Base-by-base conservation (phyloP, 202 grass and related monocot genomes). In the Dendrocalamus latiflorus region DNA sequence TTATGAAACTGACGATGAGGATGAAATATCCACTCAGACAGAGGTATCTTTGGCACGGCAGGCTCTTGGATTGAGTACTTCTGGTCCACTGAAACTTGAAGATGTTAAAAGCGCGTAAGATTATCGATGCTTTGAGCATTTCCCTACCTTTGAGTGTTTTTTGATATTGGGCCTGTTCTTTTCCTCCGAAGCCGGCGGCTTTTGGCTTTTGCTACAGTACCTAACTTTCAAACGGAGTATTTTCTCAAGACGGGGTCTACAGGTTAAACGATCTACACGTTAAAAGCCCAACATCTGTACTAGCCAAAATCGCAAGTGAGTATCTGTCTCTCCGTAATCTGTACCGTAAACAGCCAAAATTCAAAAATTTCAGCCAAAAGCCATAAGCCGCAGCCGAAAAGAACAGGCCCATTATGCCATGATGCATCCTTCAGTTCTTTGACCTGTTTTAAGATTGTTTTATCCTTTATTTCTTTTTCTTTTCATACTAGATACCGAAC, bases 71-170 rank as follows among this genome's bases (percentile, higher is more conserved):
- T 81, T 98, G 91, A 93, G 84, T 44, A 60, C 67, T 77, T 89
- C 77, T 68, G 95, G 91, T 9, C 85, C 91, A 30, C 66, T 98
- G 81, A 98, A 90, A 88, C 83, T 93, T 12, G 87, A 98, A 80
- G 92, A 98, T 81, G 92, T 98, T 78, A 98, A 98, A 93, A 95
- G 49, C 34, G 95, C 92, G 91, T 98, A 93, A 95, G 95, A 86
- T 79, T 26, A 16, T 49, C 48, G 17, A 50, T 3, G 20, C 68
- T 82, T 55, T 81, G 25, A 74, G 22, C 42, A 54, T 64, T 85
- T 74, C 13, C 73, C 24, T 68, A 37, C 15, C 43, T 81, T 82
- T 80, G 10, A 49, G 22, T 68, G 13, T 5, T 60, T 72, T 66
- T 68, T 42, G 33, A 60, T n/a, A n/a, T n/a, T n/a, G n/a, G n/a